phyloP scores from a whole-genome alignment of 2,329 filamentous ascomycete species.

The Sclerotinia trifoliorum region DNA sequence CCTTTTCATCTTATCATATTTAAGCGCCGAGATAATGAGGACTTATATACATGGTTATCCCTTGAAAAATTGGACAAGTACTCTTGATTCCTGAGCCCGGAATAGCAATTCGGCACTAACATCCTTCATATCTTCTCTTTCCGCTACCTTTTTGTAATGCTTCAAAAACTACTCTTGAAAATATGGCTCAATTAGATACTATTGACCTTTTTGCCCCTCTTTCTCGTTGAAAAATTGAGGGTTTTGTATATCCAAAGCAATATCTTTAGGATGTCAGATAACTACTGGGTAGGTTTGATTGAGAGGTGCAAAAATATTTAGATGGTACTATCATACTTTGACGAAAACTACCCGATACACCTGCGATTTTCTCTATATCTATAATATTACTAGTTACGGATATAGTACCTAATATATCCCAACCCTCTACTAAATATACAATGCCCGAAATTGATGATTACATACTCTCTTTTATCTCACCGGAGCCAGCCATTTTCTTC shows the following conservation, averaged over 20 bases:
- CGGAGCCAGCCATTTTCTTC: slow-evolving; percentile 7
- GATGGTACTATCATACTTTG: not conserved
- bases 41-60: not conserved
- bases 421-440: not conserved
- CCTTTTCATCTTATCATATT: not conserved
- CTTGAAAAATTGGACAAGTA: not conserved
- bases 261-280: not conserved
- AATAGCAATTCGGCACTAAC: not conserved
- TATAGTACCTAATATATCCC: not conserved
- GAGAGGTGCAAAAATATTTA: not conserved
- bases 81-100: not conserved
- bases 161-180: not conserved
- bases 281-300: not conserved
- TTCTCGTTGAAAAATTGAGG: not conserved
- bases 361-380: not conserved
- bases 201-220: not conserved
- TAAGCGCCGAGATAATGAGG: not conserved
- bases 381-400: not conserved
- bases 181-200: not conserved
- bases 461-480: not conserved
- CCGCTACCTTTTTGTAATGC: not conserved
- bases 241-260: no score
- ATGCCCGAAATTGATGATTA: not conserved
- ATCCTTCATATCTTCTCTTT: not conserved
- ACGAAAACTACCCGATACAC: not conserved